Percentiles rank a stretch among this genome's conserved stretches.
phyloP scores from a whole-genome alignment of 139 green algal genomes.

The Diplosphaera chodatii region DNA sequence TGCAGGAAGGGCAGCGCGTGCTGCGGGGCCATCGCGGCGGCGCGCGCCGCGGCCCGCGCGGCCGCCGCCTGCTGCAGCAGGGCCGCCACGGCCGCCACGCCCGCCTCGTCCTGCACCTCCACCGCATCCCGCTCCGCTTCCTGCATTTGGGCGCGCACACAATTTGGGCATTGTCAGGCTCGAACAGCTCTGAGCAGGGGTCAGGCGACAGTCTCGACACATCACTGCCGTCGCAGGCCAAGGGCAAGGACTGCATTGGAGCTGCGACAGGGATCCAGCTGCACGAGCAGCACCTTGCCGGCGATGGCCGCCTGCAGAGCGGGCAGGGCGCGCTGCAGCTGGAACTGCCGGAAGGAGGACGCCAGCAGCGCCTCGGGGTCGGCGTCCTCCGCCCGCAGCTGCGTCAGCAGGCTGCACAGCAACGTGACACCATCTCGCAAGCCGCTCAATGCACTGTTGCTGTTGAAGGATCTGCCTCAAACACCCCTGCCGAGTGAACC shows the following conservation, averaged over 20 bases:
- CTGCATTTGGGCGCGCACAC: no score
- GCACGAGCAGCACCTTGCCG: slow-evolving; percentile 29
- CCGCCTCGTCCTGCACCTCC: slow-evolving; percentile 44
- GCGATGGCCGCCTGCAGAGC: slow-evolving; percentile 35
- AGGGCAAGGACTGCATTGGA: not conserved
- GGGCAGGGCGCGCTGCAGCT: slow-evolving; percentile 55
- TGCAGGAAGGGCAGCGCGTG: slow-evolving; percentile 78
- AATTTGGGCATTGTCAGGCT: no score
- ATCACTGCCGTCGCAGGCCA: no score
- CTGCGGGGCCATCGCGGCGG: slow-evolving; percentile 29
- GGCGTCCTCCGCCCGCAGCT: slow-evolving; percentile 52
- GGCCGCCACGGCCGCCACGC: slow-evolving; percentile 37
- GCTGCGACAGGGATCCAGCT: not conserved
- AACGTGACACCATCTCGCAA: no score
- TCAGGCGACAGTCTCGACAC: no score
- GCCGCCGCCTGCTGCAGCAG: slow-evolving; percentile 40
- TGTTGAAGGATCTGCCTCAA: no score
- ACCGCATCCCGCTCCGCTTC: slow-evolving; percentile 42
- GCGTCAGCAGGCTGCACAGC: slow-evolving; percentile 81
- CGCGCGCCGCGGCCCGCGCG: slow-evolving; percentile 24
- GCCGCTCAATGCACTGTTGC: no score
- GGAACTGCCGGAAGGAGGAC: slow-evolving; percentile 51
- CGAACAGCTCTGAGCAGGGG: no score
- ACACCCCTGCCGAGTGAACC: no score
- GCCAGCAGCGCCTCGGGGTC: slow-evolving; percentile 49